Evolutionary conservation across 139 green algal genomes (phyloP).

Genomic region (Chlamydomonas sp.): DNA sequence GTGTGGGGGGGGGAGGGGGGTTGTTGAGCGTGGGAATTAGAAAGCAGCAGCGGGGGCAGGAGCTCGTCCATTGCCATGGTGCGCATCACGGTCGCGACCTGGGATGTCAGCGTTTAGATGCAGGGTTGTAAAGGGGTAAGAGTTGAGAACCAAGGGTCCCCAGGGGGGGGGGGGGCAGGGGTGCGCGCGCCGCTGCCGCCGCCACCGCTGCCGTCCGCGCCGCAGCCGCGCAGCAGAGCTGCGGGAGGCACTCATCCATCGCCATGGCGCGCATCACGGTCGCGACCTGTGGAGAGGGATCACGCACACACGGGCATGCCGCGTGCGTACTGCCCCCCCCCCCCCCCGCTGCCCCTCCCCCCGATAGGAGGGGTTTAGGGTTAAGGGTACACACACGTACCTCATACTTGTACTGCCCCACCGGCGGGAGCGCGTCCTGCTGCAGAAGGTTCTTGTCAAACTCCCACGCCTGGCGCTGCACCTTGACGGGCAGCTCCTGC

Average conservation of each 20-base stretch:
- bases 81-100: constrained; percentile 45
- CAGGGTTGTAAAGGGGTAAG: too few relatives aligned
- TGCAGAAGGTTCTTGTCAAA: constrained; percentile 78
- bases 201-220: neutral
- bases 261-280: constrained; percentile 59
- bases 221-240: constrained; percentile 10
- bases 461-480: constrained; percentile 65
- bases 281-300: constrained; percentile 15
- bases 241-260: constrained; percentile 51
- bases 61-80: constrained; percentile 63
- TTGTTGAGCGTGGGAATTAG: too few relatives aligned
- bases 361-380: too few relatives aligned
- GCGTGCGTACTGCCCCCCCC: too few relatives aligned
- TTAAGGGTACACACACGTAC: too few relatives aligned
- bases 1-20: too few relatives aligned
- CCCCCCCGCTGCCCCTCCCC: too few relatives aligned
- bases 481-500: too few relatives aligned
- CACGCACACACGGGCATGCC: neutral
- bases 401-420: constrained; percentile 68
- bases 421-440: constrained; percentile 53
- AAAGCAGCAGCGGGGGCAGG: constrained; percentile 23
- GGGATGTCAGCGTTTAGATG: too few relatives aligned
- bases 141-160: too few relatives aligned
- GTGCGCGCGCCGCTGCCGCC: neutral
- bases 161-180: neutral